Evolutionary conservation across 352 stramenopile genomes (phyloP), one percentile per base, ranked within the genome.

Genomic region (Phytopythium ostracodes): DNA sequence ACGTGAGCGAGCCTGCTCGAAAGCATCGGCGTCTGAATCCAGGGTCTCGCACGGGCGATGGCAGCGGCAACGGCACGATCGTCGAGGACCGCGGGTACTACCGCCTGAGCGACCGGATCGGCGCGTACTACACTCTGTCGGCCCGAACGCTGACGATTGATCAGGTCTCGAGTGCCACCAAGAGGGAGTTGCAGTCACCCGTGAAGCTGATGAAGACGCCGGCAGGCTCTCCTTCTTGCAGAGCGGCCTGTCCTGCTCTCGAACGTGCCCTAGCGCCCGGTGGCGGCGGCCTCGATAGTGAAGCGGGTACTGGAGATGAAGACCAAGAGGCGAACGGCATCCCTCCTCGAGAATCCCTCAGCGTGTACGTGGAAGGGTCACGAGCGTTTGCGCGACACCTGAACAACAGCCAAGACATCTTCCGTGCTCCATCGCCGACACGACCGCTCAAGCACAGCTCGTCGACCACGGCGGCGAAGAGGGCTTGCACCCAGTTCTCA

Each of bases 21-120:
- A 88, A 87, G 50, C 63, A 78, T 4, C 68, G 75, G 0, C 71
- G 68, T 4, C 56, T 82, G 18, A 62, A 75, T 42, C 59, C 65
- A 12, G 42, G 56, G 42, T 6, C 42, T 47, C 42, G 42, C 12
- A 11, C 20, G 17, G 20, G 18, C 0, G 65, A 62, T 38, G 56
- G 52, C 24, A 29, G 54, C 12, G 63, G 54, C 3, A 44, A 31
- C 25, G 46, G 24, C 12, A 18, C 44, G 10, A 53, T 67, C 25
- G 64, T 77, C 4, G 81, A 95, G 59, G 86, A 92, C 50, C 70
- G 82, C 27, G 70, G 70, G 3, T 95, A 94, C 62, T 92, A 91
- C 59, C 81, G 83, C 35, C 44, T 90, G n/a, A 95, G 84, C 47
- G 87, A 95, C 61, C 81, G 84, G 10, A 93, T 95, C 36, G 87